Percentiles rank a stretch among this genome's conserved stretches.
Evolutionary conservation across 2,329 filamentous ascomycete genomes (phyloP).

Genomic region (Fusarium sarcochroum): DNA sequence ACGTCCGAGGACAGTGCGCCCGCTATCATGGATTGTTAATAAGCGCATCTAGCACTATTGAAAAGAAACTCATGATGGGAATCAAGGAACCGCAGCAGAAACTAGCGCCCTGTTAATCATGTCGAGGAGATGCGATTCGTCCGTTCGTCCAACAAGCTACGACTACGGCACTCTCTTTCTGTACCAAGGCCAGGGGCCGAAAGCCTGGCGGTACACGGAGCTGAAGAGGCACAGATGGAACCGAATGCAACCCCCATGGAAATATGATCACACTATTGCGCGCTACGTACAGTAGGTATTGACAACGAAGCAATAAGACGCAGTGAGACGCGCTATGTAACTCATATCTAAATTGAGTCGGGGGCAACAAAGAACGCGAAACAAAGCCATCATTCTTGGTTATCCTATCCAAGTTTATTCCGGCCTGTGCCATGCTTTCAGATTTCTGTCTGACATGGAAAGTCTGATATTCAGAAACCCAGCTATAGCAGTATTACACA

Average conservation of each 20-base stretch:
- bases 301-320: slow-evolving; percentile 38
- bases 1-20: slow-evolving; percentile 27
- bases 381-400: slow-evolving; percentile 29
- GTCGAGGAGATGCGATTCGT: slow-evolving; percentile 24
- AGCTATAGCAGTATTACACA: neutral
- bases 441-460: slow-evolving; percentile 22
- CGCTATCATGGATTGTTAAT: slow-evolving; percentile 11
- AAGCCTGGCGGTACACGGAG: slow-evolving; percentile 38
- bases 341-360: slow-evolving; percentile 19
- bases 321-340: slow-evolving; percentile 27
- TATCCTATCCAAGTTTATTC: slow-evolving; percentile 6
- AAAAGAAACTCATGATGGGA: slow-evolving; percentile 9
- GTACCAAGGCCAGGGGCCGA: slow-evolving; percentile 21
- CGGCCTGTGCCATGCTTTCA: slow-evolving; percentile 21
- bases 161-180: slow-evolving; percentile 29
- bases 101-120: slow-evolving; percentile 28
- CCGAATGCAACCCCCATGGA: slow-evolving; percentile 23
- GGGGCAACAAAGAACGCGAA: slow-evolving; percentile 16
- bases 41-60: slow-evolving; percentile 1
- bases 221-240: slow-evolving; percentile 40
- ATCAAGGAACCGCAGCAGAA: slow-evolving; percentile 25
- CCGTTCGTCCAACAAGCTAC: neutral
- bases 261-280: slow-evolving; percentile 18
- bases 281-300: slow-evolving; percentile 18
- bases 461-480: slow-evolving; percentile 6